These are phyloP conservation scores for Tetrapisispora phaffii DNA, from an alignment of 805 yeast species.

Conservation along the genomic window DNA sequence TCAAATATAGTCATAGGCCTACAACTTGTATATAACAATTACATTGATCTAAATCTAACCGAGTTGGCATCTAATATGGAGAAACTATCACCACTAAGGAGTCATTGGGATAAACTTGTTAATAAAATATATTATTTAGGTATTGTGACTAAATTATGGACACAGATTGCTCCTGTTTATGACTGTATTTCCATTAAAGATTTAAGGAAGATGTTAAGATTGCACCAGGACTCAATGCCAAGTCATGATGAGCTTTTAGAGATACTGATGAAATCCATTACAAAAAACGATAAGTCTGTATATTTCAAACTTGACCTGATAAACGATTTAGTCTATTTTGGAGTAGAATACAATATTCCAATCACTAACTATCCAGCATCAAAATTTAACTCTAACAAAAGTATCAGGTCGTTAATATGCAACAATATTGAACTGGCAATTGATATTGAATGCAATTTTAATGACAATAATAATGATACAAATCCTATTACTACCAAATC, in stretches of 20 bases:
- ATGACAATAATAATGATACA: background rate
- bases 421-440: conserved; percentile 17
- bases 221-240: conserved; percentile 4
- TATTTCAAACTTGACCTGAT: conserved; percentile 25
- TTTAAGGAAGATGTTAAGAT: conserved; percentile 11
- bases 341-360: conserved; percentile 17
- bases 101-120: conserved; percentile 9
- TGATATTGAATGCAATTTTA: conserved; percentile 17
- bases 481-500: background rate
- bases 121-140: conserved; percentile 10
- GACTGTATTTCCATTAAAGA: conserved; percentile 23
- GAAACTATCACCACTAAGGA: conserved; percentile 5
- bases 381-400: conserved; percentile 1
- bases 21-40: conserved; percentile 10
- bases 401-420: background rate
- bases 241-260: conserved; percentile 21
- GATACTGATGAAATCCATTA: conserved; percentile 22
- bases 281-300: conserved; percentile 19
- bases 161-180: conserved; percentile 20
- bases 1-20: conserved; percentile 10
- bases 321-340: conserved; percentile 21
- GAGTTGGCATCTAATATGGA: conserved; percentile 9
- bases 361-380: conserved; percentile 10
- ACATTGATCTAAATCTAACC: conserved; percentile 9
- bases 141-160: conserved; percentile 16